phyloP scores from a whole-genome alignment of 495 filamentous ascomycete genomes.

The Amphirosellinia nigrospora region DNA sequence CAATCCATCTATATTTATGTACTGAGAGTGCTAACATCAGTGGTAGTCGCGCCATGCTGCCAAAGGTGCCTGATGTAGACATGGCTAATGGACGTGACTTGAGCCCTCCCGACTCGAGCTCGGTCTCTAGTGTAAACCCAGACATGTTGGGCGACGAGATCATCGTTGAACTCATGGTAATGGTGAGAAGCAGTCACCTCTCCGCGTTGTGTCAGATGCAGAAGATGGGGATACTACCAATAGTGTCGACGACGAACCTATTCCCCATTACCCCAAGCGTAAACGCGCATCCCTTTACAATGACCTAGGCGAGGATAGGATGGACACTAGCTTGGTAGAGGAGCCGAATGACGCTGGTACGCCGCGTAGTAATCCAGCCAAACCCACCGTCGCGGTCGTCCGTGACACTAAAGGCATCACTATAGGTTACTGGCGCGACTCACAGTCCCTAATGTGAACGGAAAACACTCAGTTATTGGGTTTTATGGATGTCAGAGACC shows the following conservation, averaged over 20 bases:
- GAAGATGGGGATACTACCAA: constrained; percentile 31
- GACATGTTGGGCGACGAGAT: constrained; percentile 53
- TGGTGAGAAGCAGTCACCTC: constrained; percentile 37
- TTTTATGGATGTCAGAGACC: constrained; percentile 62
- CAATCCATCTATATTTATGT: background rate
- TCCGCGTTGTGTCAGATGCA: constrained; percentile 41
- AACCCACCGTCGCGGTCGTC: constrained; percentile 42
- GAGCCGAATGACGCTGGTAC: constrained; percentile 34
- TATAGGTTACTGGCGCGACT: constrained; percentile 62
- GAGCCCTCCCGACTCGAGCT: constrained; percentile 41
- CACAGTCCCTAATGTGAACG: constrained; percentile 44
- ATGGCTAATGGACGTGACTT: constrained; percentile 39
- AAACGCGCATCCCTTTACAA: constrained; percentile 54
- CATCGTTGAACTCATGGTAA: constrained; percentile 50
- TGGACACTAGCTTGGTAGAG: constrained; percentile 32
- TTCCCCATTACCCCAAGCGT: constrained; percentile 51
- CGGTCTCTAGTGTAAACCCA: constrained; percentile 44
- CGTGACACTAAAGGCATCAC: constrained; percentile 50
- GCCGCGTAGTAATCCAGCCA: constrained; percentile 29
- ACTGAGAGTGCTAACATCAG: constrained; percentile 6
- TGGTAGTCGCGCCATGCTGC: background rate
- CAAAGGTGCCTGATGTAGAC: constrained; percentile 31
- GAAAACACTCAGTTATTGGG: constrained; percentile 58
- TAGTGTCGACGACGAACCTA: constrained; percentile 32
- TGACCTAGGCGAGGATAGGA: constrained; percentile 44